Conservation (phyloP, 2,329 filamentous ascomycete genomes). For the Colletotrichum sp. region DNA sequence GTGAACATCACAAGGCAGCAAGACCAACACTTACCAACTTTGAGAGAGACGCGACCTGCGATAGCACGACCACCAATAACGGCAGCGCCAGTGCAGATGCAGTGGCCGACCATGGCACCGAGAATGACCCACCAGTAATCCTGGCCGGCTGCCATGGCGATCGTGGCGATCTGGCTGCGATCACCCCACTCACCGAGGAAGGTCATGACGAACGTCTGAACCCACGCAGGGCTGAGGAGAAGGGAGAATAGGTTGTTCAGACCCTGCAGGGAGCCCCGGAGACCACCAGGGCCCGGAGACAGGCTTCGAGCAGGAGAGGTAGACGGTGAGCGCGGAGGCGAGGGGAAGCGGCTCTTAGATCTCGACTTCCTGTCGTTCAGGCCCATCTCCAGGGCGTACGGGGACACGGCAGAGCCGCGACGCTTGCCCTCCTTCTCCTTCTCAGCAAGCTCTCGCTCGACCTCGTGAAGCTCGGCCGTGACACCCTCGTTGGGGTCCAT, state of each 20-base stretch:
- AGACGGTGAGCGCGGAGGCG: slow-evolving; percentile 79
- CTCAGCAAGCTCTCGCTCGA: slow-evolving; percentile 90
- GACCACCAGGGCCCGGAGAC: slow-evolving; percentile 45
- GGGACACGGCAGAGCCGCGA: slow-evolving; percentile 70
- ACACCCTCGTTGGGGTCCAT: slow-evolving; percentile 93
- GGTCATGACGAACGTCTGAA: slow-evolving; percentile 99
- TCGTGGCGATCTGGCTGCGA: slow-evolving; percentile 95
- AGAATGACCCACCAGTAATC: slow-evolving; percentile 99
- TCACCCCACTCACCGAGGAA: slow-evolving; percentile 99
- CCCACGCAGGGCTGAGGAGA: slow-evolving; percentile 93
- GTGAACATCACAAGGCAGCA: neutral
- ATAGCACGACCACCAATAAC: slow-evolving; percentile 92
- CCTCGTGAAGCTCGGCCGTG: slow-evolving; percentile 96
- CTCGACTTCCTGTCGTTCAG: slow-evolving; percentile 71
- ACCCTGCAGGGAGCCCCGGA: slow-evolving; percentile 56
- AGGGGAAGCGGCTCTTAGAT: slow-evolving; percentile 77
- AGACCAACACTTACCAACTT: slow-evolving; percentile 78
- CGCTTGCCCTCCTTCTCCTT: slow-evolving; percentile 81
- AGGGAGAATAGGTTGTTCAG: slow-evolving; percentile 86
- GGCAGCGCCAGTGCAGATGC: slow-evolving; percentile 86
- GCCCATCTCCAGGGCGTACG: slow-evolving; percentile 82
- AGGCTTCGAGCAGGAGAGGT: slow-evolving; percentile 71
- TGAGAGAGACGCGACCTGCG: slow-evolving; percentile 91
- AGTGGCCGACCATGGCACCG: slow-evolving; percentile 85
- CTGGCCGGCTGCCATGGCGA: slow-evolving; percentile 97